Evolutionary conservation across 257 asterid genomes (phyloP).

Genomic region (Thymus mandschuricus): DNA sequence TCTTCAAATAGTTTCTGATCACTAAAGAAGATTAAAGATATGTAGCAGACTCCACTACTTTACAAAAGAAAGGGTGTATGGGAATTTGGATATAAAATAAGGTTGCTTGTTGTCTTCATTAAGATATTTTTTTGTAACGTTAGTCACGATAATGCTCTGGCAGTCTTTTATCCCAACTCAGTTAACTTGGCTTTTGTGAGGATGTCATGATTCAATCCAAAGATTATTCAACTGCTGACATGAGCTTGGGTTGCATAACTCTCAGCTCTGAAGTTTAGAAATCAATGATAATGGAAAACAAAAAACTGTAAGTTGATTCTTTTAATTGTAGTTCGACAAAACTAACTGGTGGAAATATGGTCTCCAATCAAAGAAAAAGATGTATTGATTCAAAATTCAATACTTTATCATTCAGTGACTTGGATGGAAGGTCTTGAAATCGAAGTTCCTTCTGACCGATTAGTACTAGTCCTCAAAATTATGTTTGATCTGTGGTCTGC

Average conservation of each 20-base stretch:
- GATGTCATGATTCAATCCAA: not conserved
- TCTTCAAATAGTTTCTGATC: not conserved
- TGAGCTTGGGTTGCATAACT: constrained; percentile 12
- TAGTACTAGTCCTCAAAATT: constrained; percentile 14
- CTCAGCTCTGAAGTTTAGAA: not conserved
- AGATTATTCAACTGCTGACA: not conserved
- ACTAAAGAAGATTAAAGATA: constrained; percentile 4
- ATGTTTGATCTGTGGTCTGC: constrained; percentile 4
- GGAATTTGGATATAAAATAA: not conserved
- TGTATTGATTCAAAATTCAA: not conserved
- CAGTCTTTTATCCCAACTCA: not conserved
- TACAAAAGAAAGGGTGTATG: not conserved
- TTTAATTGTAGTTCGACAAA: constrained; percentile 4
- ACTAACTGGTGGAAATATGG: not conserved
- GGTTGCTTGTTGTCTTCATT: not conserved
- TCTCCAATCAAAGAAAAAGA: constrained; percentile 1
- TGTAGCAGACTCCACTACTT: not conserved
- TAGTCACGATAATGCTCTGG: not conserved
- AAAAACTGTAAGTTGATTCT: not conserved
- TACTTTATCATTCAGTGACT: not conserved
- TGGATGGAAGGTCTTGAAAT: not conserved
- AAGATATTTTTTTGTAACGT: not conserved
- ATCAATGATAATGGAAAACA: not conserved
- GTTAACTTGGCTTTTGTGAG: not conserved
- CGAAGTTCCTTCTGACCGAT: constrained; percentile 3